Evolutionary conservation across 2,329 filamentous ascomycete species (phyloP).

Genomic region (Colletotrichum brevisporum): DNA sequence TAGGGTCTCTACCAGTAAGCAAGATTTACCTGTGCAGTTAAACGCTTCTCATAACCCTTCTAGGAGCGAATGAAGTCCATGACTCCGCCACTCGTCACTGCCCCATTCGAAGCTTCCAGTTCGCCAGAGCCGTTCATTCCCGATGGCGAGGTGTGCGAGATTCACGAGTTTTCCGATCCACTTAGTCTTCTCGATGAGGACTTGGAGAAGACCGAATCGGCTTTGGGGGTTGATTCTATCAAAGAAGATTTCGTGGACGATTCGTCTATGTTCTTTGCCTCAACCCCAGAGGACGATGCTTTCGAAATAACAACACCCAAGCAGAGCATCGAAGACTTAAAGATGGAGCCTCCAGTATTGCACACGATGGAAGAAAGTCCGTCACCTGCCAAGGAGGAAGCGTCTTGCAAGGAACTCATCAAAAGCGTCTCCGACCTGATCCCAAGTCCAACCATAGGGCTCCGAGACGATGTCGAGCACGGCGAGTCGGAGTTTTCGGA

Average conservation of each 20-base stretch:
- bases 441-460: background rate
- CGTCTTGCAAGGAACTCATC: background rate
- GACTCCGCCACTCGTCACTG: slow-evolving; percentile 5
- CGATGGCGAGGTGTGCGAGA: slow-evolving; percentile 33
- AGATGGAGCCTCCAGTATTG: too few species aligned
- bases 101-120: background rate
- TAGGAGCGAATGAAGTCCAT: slow-evolving; percentile 14
- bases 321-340: too few species aligned
- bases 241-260: too few species aligned
- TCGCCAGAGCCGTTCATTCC: slow-evolving; percentile 43
- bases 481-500: slow-evolving; percentile 43
- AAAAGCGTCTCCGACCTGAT: background rate
- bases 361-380: too few species aligned
- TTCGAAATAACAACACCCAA: too few species aligned
- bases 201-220: slow-evolving; percentile 30
- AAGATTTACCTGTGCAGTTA: background rate
- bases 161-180: slow-evolving; percentile 51
- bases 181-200: slow-evolving; percentile 42
- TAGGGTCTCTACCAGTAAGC: background rate
- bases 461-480: background rate
- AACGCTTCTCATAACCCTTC: slow-evolving; percentile 27
- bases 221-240: background rate
- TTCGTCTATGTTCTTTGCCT: too few species aligned
- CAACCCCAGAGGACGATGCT: background rate
- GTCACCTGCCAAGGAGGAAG: too few species aligned